These are phyloP conservation scores for Murraya paniculata DNA, from an alignment of 345 rosid species.

Conservation along the genomic window DNA sequence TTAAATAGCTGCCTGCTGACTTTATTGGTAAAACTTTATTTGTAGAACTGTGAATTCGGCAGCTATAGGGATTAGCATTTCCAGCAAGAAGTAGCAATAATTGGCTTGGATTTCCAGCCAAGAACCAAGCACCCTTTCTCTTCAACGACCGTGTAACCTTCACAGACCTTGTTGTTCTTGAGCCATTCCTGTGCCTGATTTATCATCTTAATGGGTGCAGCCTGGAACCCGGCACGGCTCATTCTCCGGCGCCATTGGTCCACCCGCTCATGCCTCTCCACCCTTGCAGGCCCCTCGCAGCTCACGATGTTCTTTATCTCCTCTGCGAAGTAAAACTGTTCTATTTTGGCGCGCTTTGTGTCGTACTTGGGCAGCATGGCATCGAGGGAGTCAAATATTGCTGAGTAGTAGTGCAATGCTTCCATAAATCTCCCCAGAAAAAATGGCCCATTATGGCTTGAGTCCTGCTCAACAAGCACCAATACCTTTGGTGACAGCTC, in stretches of 20 bases:
- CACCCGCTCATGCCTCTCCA: constrained; percentile 59
- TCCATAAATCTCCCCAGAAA: constrained; percentile 69
- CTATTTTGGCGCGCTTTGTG: constrained; percentile 63
- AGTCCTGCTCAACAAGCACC: constrained; percentile 61
- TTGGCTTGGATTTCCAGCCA: constrained; percentile 65
- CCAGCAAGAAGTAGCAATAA: constrained; percentile 68
- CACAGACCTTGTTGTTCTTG: constrained; percentile 30
- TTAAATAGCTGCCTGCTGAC: neutral
- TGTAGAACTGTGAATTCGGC: neutral
- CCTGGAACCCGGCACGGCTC: constrained; percentile 75
- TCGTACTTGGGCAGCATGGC: constrained; percentile 55
- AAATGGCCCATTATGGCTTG: constrained; percentile 65
- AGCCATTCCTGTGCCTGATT: constrained; percentile 58
- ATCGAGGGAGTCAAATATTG: constrained; percentile 56
- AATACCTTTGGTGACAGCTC: constrained; percentile 48
- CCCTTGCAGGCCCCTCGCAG: constrained; percentile 54
- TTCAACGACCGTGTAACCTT: constrained; percentile 55
- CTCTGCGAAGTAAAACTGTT: constrained; percentile 60
- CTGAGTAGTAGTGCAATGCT: constrained; percentile 60
- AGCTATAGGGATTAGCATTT: constrained; percentile 32
- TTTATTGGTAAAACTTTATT: constrained; percentile 13
- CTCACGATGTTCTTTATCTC: constrained; percentile 69
- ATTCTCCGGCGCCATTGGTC: constrained; percentile 68
- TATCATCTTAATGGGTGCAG: constrained; percentile 47
- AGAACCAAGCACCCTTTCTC: constrained; percentile 69